Percentiles rank a stretch among this genome's conserved stretches.
These are phyloP conservation scores for Raphanus hybrid DNA, from an alignment of 441 rosid species.

Conservation along the genomic window DNA sequence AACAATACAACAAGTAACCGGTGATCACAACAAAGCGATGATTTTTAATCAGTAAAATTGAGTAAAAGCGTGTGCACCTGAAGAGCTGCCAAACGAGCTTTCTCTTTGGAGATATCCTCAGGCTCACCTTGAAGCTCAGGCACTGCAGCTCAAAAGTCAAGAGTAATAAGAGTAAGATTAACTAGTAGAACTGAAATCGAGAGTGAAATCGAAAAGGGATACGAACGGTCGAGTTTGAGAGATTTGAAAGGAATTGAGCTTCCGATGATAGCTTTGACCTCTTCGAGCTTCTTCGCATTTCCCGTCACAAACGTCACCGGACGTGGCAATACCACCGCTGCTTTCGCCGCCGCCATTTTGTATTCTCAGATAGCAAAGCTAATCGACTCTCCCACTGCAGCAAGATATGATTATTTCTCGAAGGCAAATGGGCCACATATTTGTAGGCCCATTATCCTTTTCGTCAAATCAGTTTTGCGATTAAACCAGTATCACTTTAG, in stretches of 20 bases:
- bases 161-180: not conserved
- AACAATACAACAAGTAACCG: not conserved
- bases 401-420: not conserved
- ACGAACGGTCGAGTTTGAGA: constrained; percentile 77
- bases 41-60: not conserved
- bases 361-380: constrained; percentile 9
- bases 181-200: not conserved
- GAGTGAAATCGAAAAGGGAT: not conserved
- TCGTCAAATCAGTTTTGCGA: not conserved
- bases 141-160: constrained; percentile 46
- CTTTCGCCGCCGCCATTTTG: constrained; percentile 51
- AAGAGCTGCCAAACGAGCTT: constrained; percentile 90
- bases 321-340: constrained; percentile 56
- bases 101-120: constrained; percentile 82
- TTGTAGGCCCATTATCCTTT: constrained; percentile 16
- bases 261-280: constrained; percentile 88
- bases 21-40: not conserved
- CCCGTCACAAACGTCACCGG: constrained; percentile 97
- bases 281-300: constrained; percentile 94
- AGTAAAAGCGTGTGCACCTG: constrained; percentile 48
- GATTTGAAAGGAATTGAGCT: constrained; percentile 86
- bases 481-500: not conserved
- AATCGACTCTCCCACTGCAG: not conserved
- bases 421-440: constrained; percentile 5
- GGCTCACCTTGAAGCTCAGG: constrained; percentile 98